A percentile compares a stretch with the other conserved stretches of the same genome.
These are phyloP conservation scores for Stropharia rugosoannulata DNA, from an alignment of 768 basidiomycete genomes.

Conservation along the genomic window DNA sequence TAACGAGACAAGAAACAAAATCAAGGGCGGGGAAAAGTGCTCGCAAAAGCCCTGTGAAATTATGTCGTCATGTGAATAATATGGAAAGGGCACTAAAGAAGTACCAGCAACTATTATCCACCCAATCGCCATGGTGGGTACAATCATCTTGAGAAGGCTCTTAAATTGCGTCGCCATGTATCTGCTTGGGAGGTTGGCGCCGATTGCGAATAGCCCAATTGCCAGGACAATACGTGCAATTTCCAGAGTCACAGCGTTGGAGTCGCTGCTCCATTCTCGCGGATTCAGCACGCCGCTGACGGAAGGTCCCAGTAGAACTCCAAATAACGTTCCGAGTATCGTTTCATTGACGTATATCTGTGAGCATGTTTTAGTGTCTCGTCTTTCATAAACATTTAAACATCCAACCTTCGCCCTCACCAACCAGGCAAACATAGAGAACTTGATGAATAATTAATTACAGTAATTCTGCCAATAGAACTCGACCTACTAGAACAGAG, in stretches of 20 bases:
- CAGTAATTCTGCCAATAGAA: too few species aligned
- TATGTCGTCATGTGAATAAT: not conserved
- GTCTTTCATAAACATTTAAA: not conserved
- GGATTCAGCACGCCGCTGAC: slow-evolving; percentile 74
- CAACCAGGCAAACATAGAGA: slow-evolving; percentile 80
- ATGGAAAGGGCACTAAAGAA: slow-evolving; percentile 10
- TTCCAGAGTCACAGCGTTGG: slow-evolving; percentile 64
- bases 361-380: not conserved
- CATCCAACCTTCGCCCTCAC: slow-evolving; percentile 72
- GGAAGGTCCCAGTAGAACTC: slow-evolving; percentile 69
- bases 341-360: slow-evolving; percentile 92
- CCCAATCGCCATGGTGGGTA: slow-evolving; percentile 84
- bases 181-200: slow-evolving; percentile 84
- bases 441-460: slow-evolving; percentile 38
- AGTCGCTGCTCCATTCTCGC: slow-evolving; percentile 58
- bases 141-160: slow-evolving; percentile 68
- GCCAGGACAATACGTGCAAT: slow-evolving; percentile 90
- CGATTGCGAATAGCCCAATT: slow-evolving; percentile 91
- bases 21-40: slow-evolving; percentile 70
- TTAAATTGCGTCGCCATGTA: slow-evolving; percentile 83
- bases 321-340: slow-evolving; percentile 79
- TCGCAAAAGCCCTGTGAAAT: slow-evolving; percentile 55
- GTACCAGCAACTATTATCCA: slow-evolving; percentile 76
- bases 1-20: slow-evolving; percentile 76
- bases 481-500: slow-evolving; percentile 33